Evolutionary conservation across 2,329 filamentous ascomycete species (phyloP).

Genomic region (Exophiala alcalophila): DNA sequence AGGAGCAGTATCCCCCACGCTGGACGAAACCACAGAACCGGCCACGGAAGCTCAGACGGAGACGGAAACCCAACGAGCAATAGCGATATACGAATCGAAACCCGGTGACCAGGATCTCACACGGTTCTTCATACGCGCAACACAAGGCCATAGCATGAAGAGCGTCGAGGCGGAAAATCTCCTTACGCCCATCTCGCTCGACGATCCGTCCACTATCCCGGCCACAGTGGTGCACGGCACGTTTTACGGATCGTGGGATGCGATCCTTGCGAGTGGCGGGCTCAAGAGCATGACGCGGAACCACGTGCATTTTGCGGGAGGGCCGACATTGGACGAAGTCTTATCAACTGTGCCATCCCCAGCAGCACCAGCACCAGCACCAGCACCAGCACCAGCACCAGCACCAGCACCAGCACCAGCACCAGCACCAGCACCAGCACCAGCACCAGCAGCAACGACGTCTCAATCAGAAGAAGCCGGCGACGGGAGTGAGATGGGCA

Average conservation of each 20-base stretch:
- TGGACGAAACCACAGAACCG: slow-evolving; percentile 13
- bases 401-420: too few species aligned
- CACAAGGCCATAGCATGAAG: slow-evolving; percentile 87
- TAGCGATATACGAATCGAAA: slow-evolving; percentile 34
- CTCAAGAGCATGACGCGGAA: slow-evolving; percentile 77
- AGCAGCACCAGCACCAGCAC: too few species aligned
- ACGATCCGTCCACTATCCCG: slow-evolving; percentile 52
- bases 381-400: too few species aligned
- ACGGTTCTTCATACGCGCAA: slow-evolving; percentile 85
- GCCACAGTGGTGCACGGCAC: slow-evolving; percentile 79
- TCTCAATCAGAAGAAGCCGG: not conserved
- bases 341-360: slow-evolving; percentile 26
- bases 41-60: slow-evolving; percentile 30
- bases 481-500: not conserved
- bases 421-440: too few species aligned
- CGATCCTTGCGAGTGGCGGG: slow-evolving; percentile 73
- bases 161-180: slow-evolving; percentile 66
- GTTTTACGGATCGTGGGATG: slow-evolving; percentile 73
- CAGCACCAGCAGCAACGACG: too few species aligned
- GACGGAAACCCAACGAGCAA: slow-evolving; percentile 35
- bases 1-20: too few species aligned
- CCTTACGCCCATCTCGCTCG: slow-evolving; percentile 64
- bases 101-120: slow-evolving; percentile 36
- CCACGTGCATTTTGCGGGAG: slow-evolving; percentile 85
- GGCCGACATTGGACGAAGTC: slow-evolving; percentile 53